phyloP scores from a whole-genome alignment of 1,284 basidiomycete genomes.

The Coriolopsis trogii region DNA sequence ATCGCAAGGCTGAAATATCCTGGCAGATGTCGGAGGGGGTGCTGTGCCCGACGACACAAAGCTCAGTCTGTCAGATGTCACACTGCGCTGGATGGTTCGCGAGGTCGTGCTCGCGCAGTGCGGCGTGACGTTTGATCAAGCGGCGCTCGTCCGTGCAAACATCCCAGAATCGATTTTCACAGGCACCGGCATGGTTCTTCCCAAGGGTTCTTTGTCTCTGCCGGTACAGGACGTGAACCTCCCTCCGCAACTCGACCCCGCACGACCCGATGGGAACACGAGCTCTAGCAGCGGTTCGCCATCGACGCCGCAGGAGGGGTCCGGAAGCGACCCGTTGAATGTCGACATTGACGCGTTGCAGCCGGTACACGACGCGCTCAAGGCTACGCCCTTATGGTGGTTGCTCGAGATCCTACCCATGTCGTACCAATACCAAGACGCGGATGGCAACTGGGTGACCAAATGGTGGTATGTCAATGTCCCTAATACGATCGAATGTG shows the following conservation, averaged over 20 bases:
- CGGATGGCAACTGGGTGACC: slow-evolving; percentile 37
- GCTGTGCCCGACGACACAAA: slow-evolving; percentile 45
- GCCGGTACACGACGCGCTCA: slow-evolving; percentile 41
- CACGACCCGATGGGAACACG: no score
- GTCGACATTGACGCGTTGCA: slow-evolving; percentile 31
- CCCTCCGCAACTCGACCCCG: neutral
- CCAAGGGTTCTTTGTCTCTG: neutral
- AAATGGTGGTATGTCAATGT: slow-evolving; percentile 36
- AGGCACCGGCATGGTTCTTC: slow-evolving; percentile 17
- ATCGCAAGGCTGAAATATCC: neutral
- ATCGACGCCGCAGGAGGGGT: neutral
- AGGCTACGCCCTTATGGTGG: slow-evolving; percentile 39
- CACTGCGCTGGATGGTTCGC: slow-evolving; percentile 78
- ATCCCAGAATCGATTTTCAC: slow-evolving; percentile 34
- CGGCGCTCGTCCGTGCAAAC: slow-evolving; percentile 39
- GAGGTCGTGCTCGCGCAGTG: slow-evolving; percentile 49
- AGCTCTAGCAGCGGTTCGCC: neutral
- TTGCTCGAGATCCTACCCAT: slow-evolving; percentile 46
- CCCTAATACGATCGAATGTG: neutral
- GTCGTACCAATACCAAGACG: slow-evolving; percentile 40
- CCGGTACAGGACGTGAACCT: neutral
- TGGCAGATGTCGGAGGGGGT: slow-evolving; percentile 71
- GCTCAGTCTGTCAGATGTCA: slow-evolving; percentile 56
- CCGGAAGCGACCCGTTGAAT: slow-evolving; percentile 14
- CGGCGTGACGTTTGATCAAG: slow-evolving; percentile 54